phyloP scores from a whole-genome alignment of 331 rosid species.

The Malus hybrid region DNA sequence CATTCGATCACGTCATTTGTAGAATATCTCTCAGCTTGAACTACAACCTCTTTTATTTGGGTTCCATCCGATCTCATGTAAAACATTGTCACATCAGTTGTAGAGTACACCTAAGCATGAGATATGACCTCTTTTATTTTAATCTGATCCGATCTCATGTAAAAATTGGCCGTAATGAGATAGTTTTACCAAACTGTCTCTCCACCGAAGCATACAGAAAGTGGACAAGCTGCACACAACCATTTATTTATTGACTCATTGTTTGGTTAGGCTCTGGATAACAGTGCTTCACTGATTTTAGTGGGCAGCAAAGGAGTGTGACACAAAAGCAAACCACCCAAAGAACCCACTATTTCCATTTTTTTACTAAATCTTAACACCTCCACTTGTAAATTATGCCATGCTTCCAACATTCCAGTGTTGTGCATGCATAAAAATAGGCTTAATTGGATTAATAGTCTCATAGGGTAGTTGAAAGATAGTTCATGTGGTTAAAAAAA shows the following conservation, averaged over 20 bases:
- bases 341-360: neutral
- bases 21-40: no score
- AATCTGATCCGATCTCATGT: neutral
- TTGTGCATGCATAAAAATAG: neutral
- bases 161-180: neutral
- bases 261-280: slow-evolving; percentile 1
- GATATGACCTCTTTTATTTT: neutral
- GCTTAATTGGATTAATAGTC: no score
- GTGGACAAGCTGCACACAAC: neutral
- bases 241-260: neutral
- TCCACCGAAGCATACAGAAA: neutral
- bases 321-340: neutral
- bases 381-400: neutral
- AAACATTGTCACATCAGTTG: no score
- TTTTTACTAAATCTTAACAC: neutral
- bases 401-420: neutral
- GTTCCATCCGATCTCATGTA: no score
- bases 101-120: no score
- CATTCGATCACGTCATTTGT: no score
- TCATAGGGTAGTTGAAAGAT: no score
- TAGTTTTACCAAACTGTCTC: neutral
- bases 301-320: neutral
- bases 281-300: neutral
- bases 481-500: no score
- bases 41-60: no score